Evolutionary conservation across 192 early-diverging fungal genomes (phyloP), one percentile per base, ranked within the genome.

Genomic region (Mortierella alpina): DNA sequence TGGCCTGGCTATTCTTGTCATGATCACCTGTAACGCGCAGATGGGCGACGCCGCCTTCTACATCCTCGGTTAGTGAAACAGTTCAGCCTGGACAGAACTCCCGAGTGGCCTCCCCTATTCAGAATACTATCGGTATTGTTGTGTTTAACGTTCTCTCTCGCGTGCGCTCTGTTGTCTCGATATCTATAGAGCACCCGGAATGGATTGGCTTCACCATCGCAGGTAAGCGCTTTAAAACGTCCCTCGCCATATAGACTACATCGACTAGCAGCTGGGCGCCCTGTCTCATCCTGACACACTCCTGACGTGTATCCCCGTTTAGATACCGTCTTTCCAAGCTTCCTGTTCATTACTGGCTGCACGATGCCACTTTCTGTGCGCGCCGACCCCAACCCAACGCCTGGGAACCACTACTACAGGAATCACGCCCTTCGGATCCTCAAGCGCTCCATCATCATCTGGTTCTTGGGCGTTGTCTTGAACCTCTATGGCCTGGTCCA

Each of bases 311-410:
- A 31, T 3, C 31, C 31, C 31, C 31, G 31, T 31, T 50, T 53
- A 75, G 89, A 90, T 62, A 64, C 82, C 0, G 84, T 90, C n/a
- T 90, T 90, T 79, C 89, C 89, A 17, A 72, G 70, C 41, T 89
- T 90, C 55, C 50, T 90, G 1, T 89, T 89, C 59, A 85, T 90
- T 23, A 81, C 78, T 8, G 89, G 89, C 8, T 76, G 85, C 4
- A 73, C 82, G 14, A 74, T 83, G 10, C 74, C 81, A 0, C 63
- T 80, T 39, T 71, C 77, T 3, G 52, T 80, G 44, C 63, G 77
- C 6, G 70, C 66, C 44, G 60, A 54, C 41, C 59, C 70, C 12
- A 60, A 80, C 48, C 31, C 59, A 4, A 20, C 41, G 15, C 57
- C 57, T 18, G 41, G 52, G 6, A 63, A 42, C 46, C 39, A 52